Evolutionary conservation across 1,284 basidiomycete species (phyloP), one percentile per base, ranked within the genome.

Genomic region (Bjerkandera adusta): DNA sequence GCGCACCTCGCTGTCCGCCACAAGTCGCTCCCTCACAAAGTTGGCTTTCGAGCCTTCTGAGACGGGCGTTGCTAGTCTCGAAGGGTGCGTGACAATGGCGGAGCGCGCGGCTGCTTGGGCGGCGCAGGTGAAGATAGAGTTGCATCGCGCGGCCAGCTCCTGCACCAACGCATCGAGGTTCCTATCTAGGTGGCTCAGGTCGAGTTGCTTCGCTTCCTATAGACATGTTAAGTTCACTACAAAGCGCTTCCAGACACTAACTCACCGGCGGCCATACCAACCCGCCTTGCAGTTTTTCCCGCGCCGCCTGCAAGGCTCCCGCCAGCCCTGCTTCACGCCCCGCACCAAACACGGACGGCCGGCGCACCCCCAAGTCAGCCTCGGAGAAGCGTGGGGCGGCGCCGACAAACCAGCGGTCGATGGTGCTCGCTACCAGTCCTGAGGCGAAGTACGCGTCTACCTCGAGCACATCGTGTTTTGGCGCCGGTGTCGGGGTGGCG

Each of bases 351-450:
- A 30, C 27, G 27, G n/a, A 30, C n/a, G 27, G 8, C 27, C n/a
- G 27, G 8, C 27, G 27, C 27, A n/a, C 30, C 4, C 15, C 30
- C 6, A 11, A 5, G 21, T n/a, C 5, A 20, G 8, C 16, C 29
- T 43, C 21, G 27, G 39, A 18, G 62, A 85, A 82, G 52, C 64
- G 68, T 36, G 87, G 82, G 42, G 71, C 64, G 36, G 76, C 76
- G 21, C 85, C 85, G 58, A 71, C 73, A 64, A 91, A 91, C 85
- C 86, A 91, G 53, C 73, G 74, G 68, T 90, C 87, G 65, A 91
- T 78, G 41, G 74, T 67, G 63, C 85, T 89, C 37, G 71, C 69
- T 47, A 76, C 70, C 39, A 91, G 74, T 40, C 88, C 85, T 36
- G 79, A 77, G 57, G 79, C 80, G 57, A 91, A 70, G 62, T 91